Percentiles rank a stretch among this genome's conserved stretches.
Evolutionary conservation across 495 filamentous ascomycete species (phyloP).

Genomic region (Haplographium delicatum): DNA sequence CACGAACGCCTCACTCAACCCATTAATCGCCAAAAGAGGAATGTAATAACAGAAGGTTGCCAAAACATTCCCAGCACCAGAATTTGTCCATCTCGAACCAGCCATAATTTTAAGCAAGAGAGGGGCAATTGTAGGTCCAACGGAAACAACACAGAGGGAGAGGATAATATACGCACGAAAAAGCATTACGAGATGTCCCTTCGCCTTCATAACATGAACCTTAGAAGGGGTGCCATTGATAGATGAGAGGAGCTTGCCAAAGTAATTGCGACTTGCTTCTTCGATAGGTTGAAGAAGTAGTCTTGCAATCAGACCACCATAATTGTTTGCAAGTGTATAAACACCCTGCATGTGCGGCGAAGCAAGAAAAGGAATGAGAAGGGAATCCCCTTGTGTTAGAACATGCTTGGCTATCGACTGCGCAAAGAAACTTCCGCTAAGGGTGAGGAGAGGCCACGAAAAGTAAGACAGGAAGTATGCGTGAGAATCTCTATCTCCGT

Average conservation of each 20-base stretch:
- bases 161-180: constrained; percentile 62
- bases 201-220: constrained; percentile 30
- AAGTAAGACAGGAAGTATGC: constrained; percentile 58
- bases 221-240: constrained; percentile 6
- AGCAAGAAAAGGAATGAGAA: constrained; percentile 74
- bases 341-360: constrained; percentile 79
- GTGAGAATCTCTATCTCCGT: constrained; percentile 1
- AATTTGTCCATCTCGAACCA: constrained; percentile 64
- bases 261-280: constrained; percentile 82
- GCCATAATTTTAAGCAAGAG: constrained; percentile 66
- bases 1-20: constrained; percentile 88
- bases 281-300: constrained; percentile 94
- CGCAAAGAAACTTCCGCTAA: constrained; percentile 75
- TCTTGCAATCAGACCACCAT: constrained; percentile 84
- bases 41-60: constrained; percentile 86
- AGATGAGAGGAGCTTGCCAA: constrained; percentile 62
- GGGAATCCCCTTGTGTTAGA: constrained; percentile 88
- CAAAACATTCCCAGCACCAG: constrained; percentile 59
- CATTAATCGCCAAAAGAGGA: constrained; percentile 86
- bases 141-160: constrained; percentile 54
- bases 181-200: constrained; percentile 42
- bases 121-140: constrained; percentile 70
- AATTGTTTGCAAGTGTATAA: constrained; percentile 90
- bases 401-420: constrained; percentile 87
- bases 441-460: constrained; percentile 55